phyloP scores from a whole-genome alignment of 257 asterid species.

The Penstemon newberryi region DNA sequence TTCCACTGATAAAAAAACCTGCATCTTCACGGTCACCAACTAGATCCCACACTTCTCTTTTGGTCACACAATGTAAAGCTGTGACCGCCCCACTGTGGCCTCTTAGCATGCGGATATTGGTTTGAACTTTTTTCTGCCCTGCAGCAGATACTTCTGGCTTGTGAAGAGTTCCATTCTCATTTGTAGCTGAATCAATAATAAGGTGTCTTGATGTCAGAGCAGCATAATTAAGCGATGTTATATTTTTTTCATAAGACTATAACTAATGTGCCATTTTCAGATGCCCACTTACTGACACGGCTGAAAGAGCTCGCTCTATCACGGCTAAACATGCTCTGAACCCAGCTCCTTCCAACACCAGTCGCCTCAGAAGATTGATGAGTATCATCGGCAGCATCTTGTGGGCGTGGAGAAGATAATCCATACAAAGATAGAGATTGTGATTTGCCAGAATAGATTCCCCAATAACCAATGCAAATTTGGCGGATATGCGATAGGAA shows the following conservation, averaged over 20 bases:
- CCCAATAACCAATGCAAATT: constrained; percentile 86
- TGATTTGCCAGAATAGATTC: constrained; percentile 67
- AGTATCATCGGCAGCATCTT: constrained; percentile 57
- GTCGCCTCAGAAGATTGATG: constrained; percentile 86
- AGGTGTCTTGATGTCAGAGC: constrained; percentile 29
- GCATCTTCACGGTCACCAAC: constrained; percentile 97
- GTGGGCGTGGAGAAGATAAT: constrained; percentile 82
- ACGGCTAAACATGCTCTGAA: constrained; percentile 96
- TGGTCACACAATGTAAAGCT: constrained; percentile 90
- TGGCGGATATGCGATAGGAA: constrained; percentile 79
- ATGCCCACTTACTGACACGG: constrained; percentile 63
- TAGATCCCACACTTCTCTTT: constrained; percentile 94
- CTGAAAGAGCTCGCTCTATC: constrained; percentile 76
- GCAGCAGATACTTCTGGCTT: constrained; percentile 67
- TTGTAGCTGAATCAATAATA: constrained; percentile 42
- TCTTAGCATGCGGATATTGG: constrained; percentile 80
- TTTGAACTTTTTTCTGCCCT: constrained; percentile 83
- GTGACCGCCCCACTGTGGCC: constrained; percentile 93
- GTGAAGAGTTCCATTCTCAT: constrained; percentile 61
- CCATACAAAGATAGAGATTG: constrained; percentile 68
- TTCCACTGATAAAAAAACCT: constrained; percentile 92
- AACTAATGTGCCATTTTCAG: constrained; percentile 59
- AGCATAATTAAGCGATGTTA: constrained; percentile 19
- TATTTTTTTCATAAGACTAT: constrained; percentile 11
- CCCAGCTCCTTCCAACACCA: constrained; percentile 96